Base-by-base conservation (phyloP, 306 rosid species). In the Gleditsia sinensis region DNA sequence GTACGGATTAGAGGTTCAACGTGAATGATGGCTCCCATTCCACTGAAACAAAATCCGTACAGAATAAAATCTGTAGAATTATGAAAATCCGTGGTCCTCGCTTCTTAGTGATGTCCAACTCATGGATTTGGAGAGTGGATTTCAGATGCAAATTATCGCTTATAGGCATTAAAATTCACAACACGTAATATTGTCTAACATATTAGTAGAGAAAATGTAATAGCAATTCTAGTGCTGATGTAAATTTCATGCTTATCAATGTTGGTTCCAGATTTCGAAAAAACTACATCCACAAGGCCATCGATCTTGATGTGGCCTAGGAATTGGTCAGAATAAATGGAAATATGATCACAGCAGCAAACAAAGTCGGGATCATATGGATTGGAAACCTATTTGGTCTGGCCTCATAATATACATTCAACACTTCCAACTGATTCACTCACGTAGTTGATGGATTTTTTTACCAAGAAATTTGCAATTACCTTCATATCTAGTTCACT, bases 401-500 rank as follows among this genome's bases (percentile, higher is more conserved):
- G 24, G 3, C 19, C 46, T 21, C 28, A 14, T 11, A 46, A 21
- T 20, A 20, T 62, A 40, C 69, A 32, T 36, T 7, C 37, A 67
- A 67, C 74, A 66, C 28, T 30, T 59, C 60, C 23, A 75, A 43
- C 51, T 45, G 45, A 16, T 9, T 11, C 30, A 50, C 45, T 43
- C 48, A 6, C 6, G 25, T 49, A 69, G 49, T 23, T 7, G 19
- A 19, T 20, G 39, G 24, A 57, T 39, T 24, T 9, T 9, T 59
- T 36, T 20, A 43, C 36, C 51, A 51, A 7, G 60, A 53, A 71
- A 55, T 54, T 63, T 64, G 60, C 24, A 53, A 43, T 62, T 28
- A 75, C 54, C 64, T 71, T 46, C 71, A 36, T 28, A 37, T 40
- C 61, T 49, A 42, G 74, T 67, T 83, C 53, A 68, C 78, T 69